These are phyloP conservation scores for Backusella luteola DNA, from an alignment of 192 early-diverging fungal species.

Conservation along the genomic window DNA sequence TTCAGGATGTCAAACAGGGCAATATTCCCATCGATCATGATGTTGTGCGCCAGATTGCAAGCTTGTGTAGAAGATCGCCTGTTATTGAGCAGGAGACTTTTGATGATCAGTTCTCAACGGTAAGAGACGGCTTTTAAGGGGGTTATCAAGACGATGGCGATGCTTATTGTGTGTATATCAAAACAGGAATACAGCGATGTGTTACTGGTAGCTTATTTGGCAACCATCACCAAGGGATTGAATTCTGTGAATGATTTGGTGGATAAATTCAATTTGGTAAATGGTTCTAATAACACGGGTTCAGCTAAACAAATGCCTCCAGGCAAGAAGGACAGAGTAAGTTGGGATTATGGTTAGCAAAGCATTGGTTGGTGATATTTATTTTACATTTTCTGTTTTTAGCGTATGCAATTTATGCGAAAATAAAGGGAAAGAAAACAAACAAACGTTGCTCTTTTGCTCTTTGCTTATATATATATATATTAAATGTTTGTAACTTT, in stretches of 20 bases:
- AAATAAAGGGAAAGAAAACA: neutral
- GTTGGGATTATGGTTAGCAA: neutral
- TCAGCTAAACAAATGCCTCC: neutral
- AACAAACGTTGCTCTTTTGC: neutral
- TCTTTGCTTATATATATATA: neutral
- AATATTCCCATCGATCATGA: slow-evolving; percentile 65
- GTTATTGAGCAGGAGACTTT: slow-evolving; percentile 66
- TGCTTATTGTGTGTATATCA: neutral
- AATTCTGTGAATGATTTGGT: slow-evolving; percentile 65
- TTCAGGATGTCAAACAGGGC: slow-evolving; percentile 66
- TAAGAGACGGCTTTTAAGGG: slow-evolving; percentile 14
- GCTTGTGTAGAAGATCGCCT: slow-evolving; percentile 70
- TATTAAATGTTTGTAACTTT: neutral
- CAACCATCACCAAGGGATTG: slow-evolving; percentile 75
- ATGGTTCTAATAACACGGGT: neutral
- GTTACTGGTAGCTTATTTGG: slow-evolving; percentile 70
- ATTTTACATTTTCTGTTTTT: neutral
- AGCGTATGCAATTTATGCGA: slow-evolving; percentile 1
- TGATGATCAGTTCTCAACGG: slow-evolving; percentile 69
- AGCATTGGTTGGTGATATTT: neutral
- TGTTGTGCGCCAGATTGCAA: slow-evolving; percentile 73
- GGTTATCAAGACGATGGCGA: neutral
- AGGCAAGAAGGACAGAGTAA: slow-evolving; percentile 4
- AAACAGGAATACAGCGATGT: slow-evolving; percentile 82
- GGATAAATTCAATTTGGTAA: slow-evolving; percentile 53